A percentile compares a stretch with the other conserved stretches of the same genome.
phyloP scores from a whole-genome alignment of 2,329 filamentous ascomycete species.

The Eutypella sp. region DNA sequence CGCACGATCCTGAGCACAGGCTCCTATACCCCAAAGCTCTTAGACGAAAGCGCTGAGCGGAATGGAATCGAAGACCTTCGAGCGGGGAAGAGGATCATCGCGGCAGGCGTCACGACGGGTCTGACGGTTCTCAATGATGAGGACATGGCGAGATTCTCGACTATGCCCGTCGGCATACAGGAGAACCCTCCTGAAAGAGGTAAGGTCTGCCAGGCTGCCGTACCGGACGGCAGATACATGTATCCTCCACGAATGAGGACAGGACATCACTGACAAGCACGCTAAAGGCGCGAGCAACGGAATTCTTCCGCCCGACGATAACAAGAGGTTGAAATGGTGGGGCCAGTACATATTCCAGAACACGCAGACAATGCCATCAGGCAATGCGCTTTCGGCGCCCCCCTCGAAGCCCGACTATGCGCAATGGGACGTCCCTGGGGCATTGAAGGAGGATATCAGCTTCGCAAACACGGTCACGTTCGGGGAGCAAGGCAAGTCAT shows the following conservation, averaged over 20 bases:
- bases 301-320: constrained; percentile 49
- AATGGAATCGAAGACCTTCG: constrained; percentile 39
- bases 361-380: constrained; percentile 46
- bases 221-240: neutral
- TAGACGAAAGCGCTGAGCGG: constrained; percentile 36
- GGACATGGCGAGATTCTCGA: constrained; percentile 9
- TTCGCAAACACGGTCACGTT: constrained; percentile 54
- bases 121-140: constrained; percentile 18
- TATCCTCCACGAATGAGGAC: neutral
- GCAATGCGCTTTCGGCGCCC: constrained; percentile 51
- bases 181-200: constrained; percentile 19
- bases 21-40: constrained; percentile 42
- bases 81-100: constrained; percentile 42
- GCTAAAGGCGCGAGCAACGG: constrained; percentile 50
- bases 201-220: constrained; percentile 1
- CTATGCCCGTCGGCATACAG: constrained; percentile 23
- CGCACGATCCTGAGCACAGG: constrained; percentile 31
- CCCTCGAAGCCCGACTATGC: constrained; percentile 52
- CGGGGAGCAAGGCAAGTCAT: constrained; percentile 48
- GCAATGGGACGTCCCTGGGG: constrained; percentile 55
- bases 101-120: constrained; percentile 43
- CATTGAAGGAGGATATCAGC: constrained; percentile 54
- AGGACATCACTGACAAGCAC: neutral
- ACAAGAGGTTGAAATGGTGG: constrained; percentile 55
- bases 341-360: constrained; percentile 56